Conservation (phyloP, 768 basidiomycete genomes). For the Inosperma sp. region DNA sequence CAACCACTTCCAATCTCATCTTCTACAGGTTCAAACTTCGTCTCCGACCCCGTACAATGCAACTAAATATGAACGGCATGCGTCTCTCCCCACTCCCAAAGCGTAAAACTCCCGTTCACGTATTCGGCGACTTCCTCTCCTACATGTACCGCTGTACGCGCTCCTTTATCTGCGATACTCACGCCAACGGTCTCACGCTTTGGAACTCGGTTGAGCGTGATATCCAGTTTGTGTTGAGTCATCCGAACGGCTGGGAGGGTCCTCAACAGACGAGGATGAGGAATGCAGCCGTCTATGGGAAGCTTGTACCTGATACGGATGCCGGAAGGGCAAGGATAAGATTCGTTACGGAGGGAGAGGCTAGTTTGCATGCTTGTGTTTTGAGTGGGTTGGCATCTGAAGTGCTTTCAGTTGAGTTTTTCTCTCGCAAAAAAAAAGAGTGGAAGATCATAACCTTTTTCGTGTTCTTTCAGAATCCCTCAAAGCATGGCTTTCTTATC, state of each 20-base stretch:
- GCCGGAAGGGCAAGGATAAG: slow-evolving; percentile 68
- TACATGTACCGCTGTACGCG: slow-evolving; percentile 73
- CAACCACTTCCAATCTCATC: not conserved
- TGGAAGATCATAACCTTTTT: too few relatives aligned
- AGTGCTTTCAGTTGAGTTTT: slow-evolving; percentile 57
- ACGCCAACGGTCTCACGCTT: slow-evolving; percentile 64
- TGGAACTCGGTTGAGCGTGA: slow-evolving; percentile 69
- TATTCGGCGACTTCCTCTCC: slow-evolving; percentile 74
- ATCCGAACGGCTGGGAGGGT: slow-evolving; percentile 82
- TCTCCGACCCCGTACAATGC: slow-evolving; percentile 71
- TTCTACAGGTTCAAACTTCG: slow-evolving; percentile 69
- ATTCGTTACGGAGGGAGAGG: slow-evolving; percentile 82
- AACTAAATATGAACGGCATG: slow-evolving; percentile 82
- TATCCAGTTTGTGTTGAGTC: slow-evolving; percentile 71
- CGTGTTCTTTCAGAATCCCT: slow-evolving; percentile 49
- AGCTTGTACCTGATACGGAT: slow-evolving; percentile 70
- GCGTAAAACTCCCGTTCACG: slow-evolving; percentile 64
- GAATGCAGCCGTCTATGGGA: slow-evolving; percentile 64
- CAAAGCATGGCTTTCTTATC: slow-evolving; percentile 73
- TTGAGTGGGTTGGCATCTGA: slow-evolving; percentile 73
- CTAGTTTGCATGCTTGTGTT: slow-evolving; percentile 77
- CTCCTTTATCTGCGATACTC: slow-evolving; percentile 75
- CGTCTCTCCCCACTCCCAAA: slow-evolving; percentile 62
- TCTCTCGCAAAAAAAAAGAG: too few relatives aligned
- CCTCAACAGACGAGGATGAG: slow-evolving; percentile 77